Conservation (phyloP, 257 asterid genomes). For the Solanum peruvianum region DNA sequence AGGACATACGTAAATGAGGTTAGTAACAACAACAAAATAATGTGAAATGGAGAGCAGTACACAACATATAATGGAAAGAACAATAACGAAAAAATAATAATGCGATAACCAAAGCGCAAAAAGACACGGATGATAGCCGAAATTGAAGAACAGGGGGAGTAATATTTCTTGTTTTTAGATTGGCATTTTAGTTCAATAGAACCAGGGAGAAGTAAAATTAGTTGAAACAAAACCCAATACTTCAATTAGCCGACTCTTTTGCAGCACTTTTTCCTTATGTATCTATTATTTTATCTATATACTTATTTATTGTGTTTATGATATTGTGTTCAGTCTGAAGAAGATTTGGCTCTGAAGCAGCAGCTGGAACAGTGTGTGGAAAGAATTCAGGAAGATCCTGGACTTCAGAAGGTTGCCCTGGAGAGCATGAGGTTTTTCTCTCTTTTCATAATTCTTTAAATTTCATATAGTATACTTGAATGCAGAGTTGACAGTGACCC, state of each 20-base stretch:
- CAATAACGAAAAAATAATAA: not conserved
- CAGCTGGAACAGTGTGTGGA: constrained; percentile 85
- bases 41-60: not conserved
- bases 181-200: not conserved
- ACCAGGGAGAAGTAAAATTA: not conserved
- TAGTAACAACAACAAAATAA: not conserved
- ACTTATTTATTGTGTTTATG: not conserved
- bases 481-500: not conserved
- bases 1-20: not conserved
- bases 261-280: not conserved
- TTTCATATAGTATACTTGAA: not conserved
- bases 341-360: constrained; percentile 84
- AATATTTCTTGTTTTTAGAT: not conserved
- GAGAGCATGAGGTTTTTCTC: constrained; percentile 75
- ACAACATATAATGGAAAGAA: not conserved
- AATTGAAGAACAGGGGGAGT: not conserved
- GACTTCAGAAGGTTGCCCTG: constrained; percentile 73
- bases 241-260: not conserved
- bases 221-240: not conserved
- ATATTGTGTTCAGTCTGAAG: constrained; percentile 59
- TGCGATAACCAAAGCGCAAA: not conserved
- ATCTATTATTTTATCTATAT: not conserved
- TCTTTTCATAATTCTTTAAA: not conserved
- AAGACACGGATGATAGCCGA: not conserved
- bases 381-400: constrained; percentile 83